phyloP scores from a whole-genome alignment of 202 grass and related monocot genomes.

The Schoenoplectus triqueter region DNA sequence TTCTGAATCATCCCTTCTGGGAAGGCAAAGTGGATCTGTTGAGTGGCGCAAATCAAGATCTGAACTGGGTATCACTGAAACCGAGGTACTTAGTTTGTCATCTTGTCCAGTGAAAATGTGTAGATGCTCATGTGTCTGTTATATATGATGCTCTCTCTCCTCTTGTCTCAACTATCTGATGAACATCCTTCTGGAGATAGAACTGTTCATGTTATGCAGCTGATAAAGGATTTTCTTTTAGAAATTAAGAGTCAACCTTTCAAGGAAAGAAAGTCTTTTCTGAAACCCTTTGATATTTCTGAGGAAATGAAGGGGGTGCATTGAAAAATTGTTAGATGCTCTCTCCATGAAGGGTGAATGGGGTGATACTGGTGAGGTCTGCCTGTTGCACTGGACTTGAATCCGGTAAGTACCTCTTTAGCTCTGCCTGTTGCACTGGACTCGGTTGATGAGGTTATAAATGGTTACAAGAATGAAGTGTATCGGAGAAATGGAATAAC shows the following conservation, averaged over 20 bases:
- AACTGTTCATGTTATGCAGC: conserved; percentile 50
- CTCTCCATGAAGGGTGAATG: conserved; percentile 71
- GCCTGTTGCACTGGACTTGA: conserved; percentile 46
- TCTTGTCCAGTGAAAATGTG: conserved; percentile 79
- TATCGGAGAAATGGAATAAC: conserved; percentile 41
- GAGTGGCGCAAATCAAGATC: conserved; percentile 85
- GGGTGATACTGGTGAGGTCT: conserved; percentile 51
- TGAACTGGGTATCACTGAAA: conserved; percentile 61
- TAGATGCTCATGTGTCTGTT: conserved; percentile 90
- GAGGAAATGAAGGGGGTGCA: conserved; percentile 60
- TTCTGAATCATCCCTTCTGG: conserved; percentile 63
- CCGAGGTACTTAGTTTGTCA: conserved; percentile 56
- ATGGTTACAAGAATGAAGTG: conserved; percentile 53
- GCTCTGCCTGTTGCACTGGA: conserved; percentile 81
- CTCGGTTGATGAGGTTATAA: conserved; percentile 74
- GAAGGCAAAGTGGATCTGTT: conserved; percentile 90
- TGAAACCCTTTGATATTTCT: conserved; percentile 50
- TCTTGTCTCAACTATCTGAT: conserved; percentile 57
- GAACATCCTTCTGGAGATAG: conserved; percentile 53
- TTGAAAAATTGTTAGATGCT: conserved; percentile 64
- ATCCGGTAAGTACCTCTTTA: conserved; percentile 74
- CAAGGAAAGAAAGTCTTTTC: conserved; percentile 56
- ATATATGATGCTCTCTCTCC: conserved; percentile 69
- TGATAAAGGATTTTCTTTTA: conserved; percentile 53
- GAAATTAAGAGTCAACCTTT: conserved; percentile 63